Evolutionary conservation across 1,139 yeast genomes (phyloP).

Genomic region (Candida buenavistaensis): DNA sequence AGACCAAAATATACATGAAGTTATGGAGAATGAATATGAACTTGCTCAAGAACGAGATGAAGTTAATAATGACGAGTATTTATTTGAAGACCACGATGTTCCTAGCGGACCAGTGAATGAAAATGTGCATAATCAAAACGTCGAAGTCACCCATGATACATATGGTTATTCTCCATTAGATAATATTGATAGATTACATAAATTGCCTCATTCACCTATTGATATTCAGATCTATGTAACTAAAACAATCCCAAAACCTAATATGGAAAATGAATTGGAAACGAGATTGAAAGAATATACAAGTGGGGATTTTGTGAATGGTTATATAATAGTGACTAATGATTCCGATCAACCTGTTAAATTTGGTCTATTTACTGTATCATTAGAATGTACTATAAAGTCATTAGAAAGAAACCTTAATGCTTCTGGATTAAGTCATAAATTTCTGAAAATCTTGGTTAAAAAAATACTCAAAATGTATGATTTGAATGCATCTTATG

Average conservation of each 20-base stretch:
- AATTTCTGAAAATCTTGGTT: slow-evolving; percentile 34
- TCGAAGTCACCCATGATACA: slow-evolving; percentile 27
- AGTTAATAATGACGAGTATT: slow-evolving; percentile 22
- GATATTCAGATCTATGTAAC: slow-evolving; percentile 47
- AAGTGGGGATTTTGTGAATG: slow-evolving; percentile 40
- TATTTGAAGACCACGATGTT: slow-evolving; percentile 23
- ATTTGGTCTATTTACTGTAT: slow-evolving; percentile 47
- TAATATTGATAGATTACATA: slow-evolving; percentile 42
- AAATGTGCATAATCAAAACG: slow-evolving; percentile 16
- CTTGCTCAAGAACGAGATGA: slow-evolving; percentile 15
- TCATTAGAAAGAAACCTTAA: slow-evolving; percentile 27
- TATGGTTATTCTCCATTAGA: slow-evolving; percentile 47
- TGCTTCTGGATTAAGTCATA: slow-evolving; percentile 17
- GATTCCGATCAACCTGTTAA: slow-evolving; percentile 38
- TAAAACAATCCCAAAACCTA: slow-evolving; percentile 40
- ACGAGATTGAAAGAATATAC: slow-evolving; percentile 47
- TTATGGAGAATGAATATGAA: slow-evolving; percentile 17
- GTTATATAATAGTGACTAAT: slow-evolving; percentile 41
- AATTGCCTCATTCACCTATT: slow-evolving; percentile 36
- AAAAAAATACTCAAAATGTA: slow-evolving; percentile 50
- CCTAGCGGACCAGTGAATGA: slow-evolving; percentile 11
- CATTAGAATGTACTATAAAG: slow-evolving; percentile 48
- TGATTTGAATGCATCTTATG: slow-evolving; percentile 48
- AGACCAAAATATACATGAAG: slow-evolving; percentile 19
- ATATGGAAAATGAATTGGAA: slow-evolving; percentile 35